Evolutionary conservation across 257 asterid genomes (phyloP).

Genomic region (Nicotiana tabacum): DNA sequence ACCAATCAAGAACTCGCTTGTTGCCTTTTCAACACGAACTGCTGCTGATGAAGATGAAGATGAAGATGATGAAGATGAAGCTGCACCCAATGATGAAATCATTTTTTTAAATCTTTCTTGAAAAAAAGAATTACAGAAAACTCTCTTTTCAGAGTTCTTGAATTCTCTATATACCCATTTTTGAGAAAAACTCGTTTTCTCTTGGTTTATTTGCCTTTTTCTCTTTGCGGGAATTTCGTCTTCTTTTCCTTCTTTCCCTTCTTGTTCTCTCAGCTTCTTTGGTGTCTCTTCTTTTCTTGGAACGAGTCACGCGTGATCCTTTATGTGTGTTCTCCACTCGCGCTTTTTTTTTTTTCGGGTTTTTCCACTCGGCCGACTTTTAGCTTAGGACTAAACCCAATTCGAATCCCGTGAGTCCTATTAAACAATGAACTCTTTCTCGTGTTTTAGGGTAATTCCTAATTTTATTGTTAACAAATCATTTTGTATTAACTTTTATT

Average conservation of each 20-base stretch:
- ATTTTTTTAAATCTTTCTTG: conserved; percentile 10
- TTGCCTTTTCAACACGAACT: conserved; percentile 84
- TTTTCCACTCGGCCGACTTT: too few species aligned
- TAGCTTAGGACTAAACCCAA: too few species aligned
- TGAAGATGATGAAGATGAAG: conserved; percentile 22
- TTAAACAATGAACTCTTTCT: too few species aligned
- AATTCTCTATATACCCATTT: too few species aligned
- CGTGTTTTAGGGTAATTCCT: too few species aligned
- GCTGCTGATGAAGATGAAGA: conserved; percentile 54
- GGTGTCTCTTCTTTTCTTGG: background rate
- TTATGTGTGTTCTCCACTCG: background rate
- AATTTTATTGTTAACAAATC: too few species aligned
- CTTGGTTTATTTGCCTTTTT: background rate
- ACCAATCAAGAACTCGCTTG: conserved; percentile 92
- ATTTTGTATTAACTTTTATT: too few species aligned
- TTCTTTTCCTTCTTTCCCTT: background rate
- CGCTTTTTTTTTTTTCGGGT: background rate
- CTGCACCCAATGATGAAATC: conserved; percentile 19
- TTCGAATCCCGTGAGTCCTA: too few species aligned
- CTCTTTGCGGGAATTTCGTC: conserved; percentile 6
- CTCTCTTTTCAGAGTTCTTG: too few species aligned
- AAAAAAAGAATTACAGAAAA: too few species aligned
- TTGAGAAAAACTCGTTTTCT: too few species aligned
- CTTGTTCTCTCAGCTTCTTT: background rate
- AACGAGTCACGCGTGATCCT: background rate